phyloP scores from a whole-genome alignment of 306 rosid species.

The Lagenaria siceraria region DNA sequence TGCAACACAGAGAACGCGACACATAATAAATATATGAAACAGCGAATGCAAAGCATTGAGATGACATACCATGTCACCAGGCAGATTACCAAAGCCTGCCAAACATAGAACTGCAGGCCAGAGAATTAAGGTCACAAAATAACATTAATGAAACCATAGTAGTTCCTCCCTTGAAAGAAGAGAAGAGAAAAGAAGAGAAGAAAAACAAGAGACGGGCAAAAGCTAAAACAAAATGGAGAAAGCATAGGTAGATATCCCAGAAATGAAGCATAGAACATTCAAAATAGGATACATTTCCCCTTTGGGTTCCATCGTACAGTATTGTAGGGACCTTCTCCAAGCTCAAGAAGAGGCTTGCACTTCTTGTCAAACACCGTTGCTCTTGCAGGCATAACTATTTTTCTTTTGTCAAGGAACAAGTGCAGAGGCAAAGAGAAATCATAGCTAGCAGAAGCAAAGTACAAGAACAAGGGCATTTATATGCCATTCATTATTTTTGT shows the following conservation, averaged over 20 bases:
- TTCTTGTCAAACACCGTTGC: slow-evolving; percentile 91
- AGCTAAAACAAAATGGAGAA: neutral
- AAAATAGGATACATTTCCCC: slow-evolving; percentile 73
- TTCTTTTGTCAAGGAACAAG: slow-evolving; percentile 19
- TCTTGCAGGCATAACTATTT: slow-evolving; percentile 80
- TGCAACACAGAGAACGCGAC: neutral
- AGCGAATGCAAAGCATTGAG: slow-evolving; percentile 11
- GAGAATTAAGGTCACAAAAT: slow-evolving; percentile 42
- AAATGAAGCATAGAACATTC: neutral
- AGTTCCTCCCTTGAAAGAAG: neutral
- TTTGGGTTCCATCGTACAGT: slow-evolving; percentile 89
- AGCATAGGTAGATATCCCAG: neutral
- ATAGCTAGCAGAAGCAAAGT: neutral
- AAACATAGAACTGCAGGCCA: slow-evolving; percentile 56
- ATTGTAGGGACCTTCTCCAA: slow-evolving; percentile 89
- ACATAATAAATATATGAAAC: neutral
- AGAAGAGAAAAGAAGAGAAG: neutral
- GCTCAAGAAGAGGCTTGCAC: slow-evolving; percentile 91
- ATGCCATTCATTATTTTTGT: neutral
- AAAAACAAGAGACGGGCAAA: neutral
- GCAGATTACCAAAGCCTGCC: slow-evolving; percentile 95
- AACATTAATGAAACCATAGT: neutral
- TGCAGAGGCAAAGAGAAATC: slow-evolving; percentile 6
- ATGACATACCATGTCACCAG: slow-evolving; percentile 84
- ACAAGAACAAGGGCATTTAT: neutral